phyloP scores from a whole-genome alignment of 2,329 filamentous ascomycete species.

The Ophiostoma fasciatum region DNA sequence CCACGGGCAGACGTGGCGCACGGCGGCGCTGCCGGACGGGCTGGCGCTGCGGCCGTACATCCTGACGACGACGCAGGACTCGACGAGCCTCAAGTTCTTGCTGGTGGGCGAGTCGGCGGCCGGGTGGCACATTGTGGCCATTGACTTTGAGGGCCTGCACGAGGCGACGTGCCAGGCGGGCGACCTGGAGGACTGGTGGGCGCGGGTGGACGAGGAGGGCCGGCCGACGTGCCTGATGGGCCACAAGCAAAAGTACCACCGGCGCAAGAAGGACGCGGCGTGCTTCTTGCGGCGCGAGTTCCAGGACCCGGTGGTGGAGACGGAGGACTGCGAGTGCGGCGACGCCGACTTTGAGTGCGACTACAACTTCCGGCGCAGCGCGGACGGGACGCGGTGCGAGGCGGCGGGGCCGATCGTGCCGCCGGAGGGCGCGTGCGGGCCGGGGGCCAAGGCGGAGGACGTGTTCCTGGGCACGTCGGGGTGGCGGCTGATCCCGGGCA shows the following conservation, averaged over 20 bases:
- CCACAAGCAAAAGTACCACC: slow-evolving; percentile 72
- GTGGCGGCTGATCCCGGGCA: slow-evolving; percentile 80
- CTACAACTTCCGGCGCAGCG: slow-evolving; percentile 63
- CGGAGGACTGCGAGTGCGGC: slow-evolving; percentile 66
- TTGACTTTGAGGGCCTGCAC: slow-evolving; percentile 74
- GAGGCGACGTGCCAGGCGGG: slow-evolving; percentile 61
- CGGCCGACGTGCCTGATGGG: slow-evolving; percentile 89
- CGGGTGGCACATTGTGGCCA: slow-evolving; percentile 50
- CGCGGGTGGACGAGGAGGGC: slow-evolving; percentile 64
- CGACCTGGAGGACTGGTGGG: slow-evolving; percentile 82
- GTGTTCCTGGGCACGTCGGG: slow-evolving; percentile 78
- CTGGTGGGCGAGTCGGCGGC: slow-evolving; percentile 49
- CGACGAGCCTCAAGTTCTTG: slow-evolving; percentile 82
- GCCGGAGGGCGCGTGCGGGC: slow-evolving; percentile 56
- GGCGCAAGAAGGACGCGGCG: slow-evolving; percentile 74
- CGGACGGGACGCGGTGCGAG: slow-evolving; percentile 55
- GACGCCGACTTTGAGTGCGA: slow-evolving; percentile 89
- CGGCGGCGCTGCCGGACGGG: slow-evolving; percentile 49
- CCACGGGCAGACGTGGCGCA: slow-evolving; percentile 74
- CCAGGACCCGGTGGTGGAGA: slow-evolving; percentile 56
- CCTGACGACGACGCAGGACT: slow-evolving; percentile 81
- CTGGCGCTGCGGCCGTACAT: slow-evolving; percentile 55
- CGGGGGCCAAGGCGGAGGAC: slow-evolving; percentile 45
- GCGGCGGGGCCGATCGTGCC: slow-evolving; percentile 44
- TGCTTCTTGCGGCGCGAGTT: slow-evolving; percentile 85